These are phyloP conservation scores for Piloderma croceum DNA, from an alignment of 768 basidiomycete species.

Conservation along the genomic window DNA sequence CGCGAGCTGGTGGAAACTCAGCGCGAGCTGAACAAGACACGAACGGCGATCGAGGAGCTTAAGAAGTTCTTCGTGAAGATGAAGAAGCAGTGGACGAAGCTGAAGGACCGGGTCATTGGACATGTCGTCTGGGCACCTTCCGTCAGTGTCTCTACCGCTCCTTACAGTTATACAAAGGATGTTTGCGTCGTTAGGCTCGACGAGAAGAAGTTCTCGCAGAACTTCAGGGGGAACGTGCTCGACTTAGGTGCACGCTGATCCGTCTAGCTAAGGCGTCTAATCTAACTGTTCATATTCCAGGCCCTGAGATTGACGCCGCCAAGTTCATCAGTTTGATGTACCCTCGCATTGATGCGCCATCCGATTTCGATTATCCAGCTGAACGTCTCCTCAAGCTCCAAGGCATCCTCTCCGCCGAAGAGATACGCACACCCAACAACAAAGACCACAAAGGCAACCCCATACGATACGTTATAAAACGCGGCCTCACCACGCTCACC, in stretches of 20 bases:
- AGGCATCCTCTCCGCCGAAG: conserved; percentile 11
- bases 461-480: conserved; percentile 17
- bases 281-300: conserved; percentile 12
- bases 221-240: conserved; percentile 31
- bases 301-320: background rate
- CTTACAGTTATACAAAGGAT: conserved; percentile 32
- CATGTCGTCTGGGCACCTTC: conserved; percentile 34
- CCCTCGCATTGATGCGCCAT: conserved; percentile 6
- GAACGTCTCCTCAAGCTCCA: conserved; percentile 14
- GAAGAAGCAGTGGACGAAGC: conserved; percentile 28
- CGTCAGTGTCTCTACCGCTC: conserved; percentile 22
- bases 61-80: conserved; percentile 29
- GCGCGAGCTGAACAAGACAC: conserved; percentile 15
- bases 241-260: conserved; percentile 31
- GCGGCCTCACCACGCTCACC: conserved; percentile 15
- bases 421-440: conserved; percentile 11
- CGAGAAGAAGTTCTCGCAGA: conserved; percentile 28
- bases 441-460: conserved; percentile 11
- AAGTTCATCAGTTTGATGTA: conserved; percentile 12
- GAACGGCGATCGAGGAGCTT: conserved; percentile 22
- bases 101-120: conserved; percentile 32
- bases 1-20: conserved; percentile 13
- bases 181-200: conserved; percentile 35
- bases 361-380: conserved; percentile 13
- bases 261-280: conserved; percentile 17